These are phyloP conservation scores for Blumeria graminis DNA, from an alignment of 2,329 filamentous ascomycete species.

Conservation along the genomic window DNA sequence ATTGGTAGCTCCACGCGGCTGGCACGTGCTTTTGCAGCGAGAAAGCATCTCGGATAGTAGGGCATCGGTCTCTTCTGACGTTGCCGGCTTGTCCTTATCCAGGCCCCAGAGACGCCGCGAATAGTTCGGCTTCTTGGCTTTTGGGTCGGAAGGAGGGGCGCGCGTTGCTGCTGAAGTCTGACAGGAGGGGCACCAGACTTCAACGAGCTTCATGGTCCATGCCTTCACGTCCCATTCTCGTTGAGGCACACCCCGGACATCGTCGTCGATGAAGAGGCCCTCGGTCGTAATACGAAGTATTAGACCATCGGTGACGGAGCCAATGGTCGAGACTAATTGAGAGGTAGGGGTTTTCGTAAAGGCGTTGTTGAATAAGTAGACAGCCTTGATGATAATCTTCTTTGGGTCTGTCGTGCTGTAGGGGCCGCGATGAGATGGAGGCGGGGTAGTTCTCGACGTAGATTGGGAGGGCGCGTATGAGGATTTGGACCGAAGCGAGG, in stretches of 20 bases:
- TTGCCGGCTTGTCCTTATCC: slow-evolving; percentile 17
- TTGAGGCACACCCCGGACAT: slow-evolving; percentile 73
- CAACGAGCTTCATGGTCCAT: slow-evolving; percentile 83
- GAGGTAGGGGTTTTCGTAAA: slow-evolving; percentile 78
- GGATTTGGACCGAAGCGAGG: slow-evolving; percentile 55
- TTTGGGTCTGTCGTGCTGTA: slow-evolving; percentile 79
- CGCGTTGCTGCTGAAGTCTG: slow-evolving; percentile 16
- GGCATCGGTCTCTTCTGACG: slow-evolving; percentile 40
- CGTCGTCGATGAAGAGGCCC: slow-evolving; percentile 91
- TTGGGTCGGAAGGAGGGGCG: slow-evolving; percentile 19
- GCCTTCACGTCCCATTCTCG: slow-evolving; percentile 97
- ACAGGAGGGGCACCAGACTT: slow-evolving; percentile 55
- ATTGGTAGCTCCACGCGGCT: slow-evolving; percentile 19
- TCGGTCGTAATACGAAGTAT: slow-evolving; percentile 83
- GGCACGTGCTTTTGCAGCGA: slow-evolving; percentile 39
- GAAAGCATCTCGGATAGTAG: slow-evolving; percentile 37
- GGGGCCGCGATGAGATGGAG: slow-evolving; percentile 49
- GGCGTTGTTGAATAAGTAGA: slow-evolving; percentile 78
- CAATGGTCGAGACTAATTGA: slow-evolving; percentile 64
- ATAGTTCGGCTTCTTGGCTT: slow-evolving; percentile 11
- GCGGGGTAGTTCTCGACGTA: slow-evolving; percentile 62
- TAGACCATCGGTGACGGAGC: slow-evolving; percentile 71
- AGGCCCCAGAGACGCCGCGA: slow-evolving; percentile 18
- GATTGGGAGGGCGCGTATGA: slow-evolving; percentile 71
- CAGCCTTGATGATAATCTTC: slow-evolving; percentile 86